Evolutionary conservation across 805 yeast species (phyloP).

Genomic region (Barnettozyma vustinii): DNA sequence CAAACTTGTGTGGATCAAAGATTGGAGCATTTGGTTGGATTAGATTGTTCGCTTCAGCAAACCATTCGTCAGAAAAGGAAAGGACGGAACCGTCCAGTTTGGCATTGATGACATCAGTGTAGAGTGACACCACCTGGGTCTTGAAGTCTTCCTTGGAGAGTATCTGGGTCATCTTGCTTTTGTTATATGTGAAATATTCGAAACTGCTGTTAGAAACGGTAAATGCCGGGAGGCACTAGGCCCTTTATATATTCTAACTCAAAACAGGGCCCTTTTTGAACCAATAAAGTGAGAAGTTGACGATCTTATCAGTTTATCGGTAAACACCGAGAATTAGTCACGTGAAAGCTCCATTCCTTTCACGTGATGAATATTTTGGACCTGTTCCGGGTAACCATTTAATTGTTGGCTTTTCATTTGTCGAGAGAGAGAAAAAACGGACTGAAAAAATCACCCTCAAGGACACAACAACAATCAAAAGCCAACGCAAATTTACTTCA

Average conservation of each 20-base stretch:
- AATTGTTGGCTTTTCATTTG: conserved; percentile 2
- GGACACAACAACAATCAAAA: neutral
- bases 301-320: conserved; percentile 1
- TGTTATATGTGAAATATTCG: neutral
- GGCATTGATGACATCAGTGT: conserved; percentile 71
- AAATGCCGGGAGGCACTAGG: neutral
- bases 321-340: neutral
- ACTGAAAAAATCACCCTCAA: conserved; percentile 1
- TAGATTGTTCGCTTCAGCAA: conserved; percentile 86
- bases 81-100: conserved; percentile 76
- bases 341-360: neutral
- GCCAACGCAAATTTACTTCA: conserved; percentile 4
- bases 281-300: neutral
- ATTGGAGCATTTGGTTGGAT: conserved; percentile 78
- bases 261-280: neutral
- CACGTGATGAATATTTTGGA: neutral
- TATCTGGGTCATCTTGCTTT: conserved; percentile 1
- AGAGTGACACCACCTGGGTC: conserved; percentile 20
- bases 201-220: neutral
- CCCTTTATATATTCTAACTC: neutral
- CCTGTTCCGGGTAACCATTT: neutral
- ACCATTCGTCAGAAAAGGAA: conserved; percentile 83
- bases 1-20: conserved; percentile 74
- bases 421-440: neutral
- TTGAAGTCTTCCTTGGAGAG: conserved; percentile 21